Conservation (phyloP, 495 filamentous ascomycete species). For the Xylaria sp. region DNA sequence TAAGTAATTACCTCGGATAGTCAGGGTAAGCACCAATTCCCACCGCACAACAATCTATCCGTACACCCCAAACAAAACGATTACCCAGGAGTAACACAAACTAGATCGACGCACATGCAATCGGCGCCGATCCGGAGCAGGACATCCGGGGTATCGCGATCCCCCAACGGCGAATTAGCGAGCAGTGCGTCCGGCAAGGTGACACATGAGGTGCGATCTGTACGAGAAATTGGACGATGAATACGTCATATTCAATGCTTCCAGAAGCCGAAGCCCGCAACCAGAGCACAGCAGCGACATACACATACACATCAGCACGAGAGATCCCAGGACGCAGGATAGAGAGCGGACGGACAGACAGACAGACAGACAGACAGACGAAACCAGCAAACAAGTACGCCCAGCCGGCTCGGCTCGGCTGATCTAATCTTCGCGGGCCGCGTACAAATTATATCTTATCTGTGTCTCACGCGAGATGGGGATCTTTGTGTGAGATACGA, state of each 20-base stretch:
- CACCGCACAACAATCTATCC: not conserved
- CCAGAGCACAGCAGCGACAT: not conserved
- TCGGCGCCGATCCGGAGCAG: not conserved
- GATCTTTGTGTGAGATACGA: constrained; percentile 8
- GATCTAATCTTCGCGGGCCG: too few relatives aligned
- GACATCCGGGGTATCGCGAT: not conserved
- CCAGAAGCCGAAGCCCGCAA: constrained; percentile 12
- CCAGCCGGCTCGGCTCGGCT: not conserved
- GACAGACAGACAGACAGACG: too few relatives aligned
- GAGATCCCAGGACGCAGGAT: too few relatives aligned
- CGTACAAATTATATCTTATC: not conserved
- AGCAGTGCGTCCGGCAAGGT: not conserved
- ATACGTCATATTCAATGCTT: not conserved
- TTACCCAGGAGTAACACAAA: not conserved
- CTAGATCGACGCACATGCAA: not conserved
- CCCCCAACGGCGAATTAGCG: not conserved
- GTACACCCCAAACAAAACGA: not conserved
- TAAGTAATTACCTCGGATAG: too few relatives aligned
- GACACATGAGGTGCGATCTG: not conserved
- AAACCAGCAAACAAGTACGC: not conserved
- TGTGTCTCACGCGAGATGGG: not conserved
- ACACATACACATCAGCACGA: too few relatives aligned
- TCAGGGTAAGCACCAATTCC: too few relatives aligned
- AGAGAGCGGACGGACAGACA: too few relatives aligned
- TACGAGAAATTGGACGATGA: not conserved